A percentile compares a stretch with the other conserved stretches of the same genome.
phyloP scores from a whole-genome alignment of 495 filamentous ascomycete genomes.

The Trichocladium antarcticum region DNA sequence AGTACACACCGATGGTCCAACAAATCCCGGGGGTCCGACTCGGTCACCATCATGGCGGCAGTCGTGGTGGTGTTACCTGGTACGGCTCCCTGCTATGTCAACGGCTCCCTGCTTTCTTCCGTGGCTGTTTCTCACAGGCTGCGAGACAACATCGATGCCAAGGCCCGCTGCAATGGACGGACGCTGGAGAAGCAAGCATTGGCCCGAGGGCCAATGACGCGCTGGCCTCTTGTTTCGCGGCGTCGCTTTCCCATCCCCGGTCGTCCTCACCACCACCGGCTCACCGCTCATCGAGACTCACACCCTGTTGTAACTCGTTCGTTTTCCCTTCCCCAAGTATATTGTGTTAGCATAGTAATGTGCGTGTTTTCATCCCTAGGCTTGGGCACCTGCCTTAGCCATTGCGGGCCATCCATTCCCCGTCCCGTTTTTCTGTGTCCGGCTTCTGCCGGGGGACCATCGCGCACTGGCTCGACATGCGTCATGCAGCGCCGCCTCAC shows the following conservation, averaged over 20 bases:
- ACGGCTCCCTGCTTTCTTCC: conserved; percentile 1
- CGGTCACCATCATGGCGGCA: neutral
- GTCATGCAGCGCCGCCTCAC: conserved; percentile 5
- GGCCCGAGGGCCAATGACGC: no score
- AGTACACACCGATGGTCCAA: neutral
- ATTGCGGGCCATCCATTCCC: neutral
- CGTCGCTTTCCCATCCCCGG: neutral
- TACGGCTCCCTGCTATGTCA: neutral
- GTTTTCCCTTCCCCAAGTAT: neutral
- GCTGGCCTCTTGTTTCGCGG: neutral
- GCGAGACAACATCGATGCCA: neutral
- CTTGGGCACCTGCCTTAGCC: no score
- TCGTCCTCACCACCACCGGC: neutral
- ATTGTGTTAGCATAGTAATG: no score
- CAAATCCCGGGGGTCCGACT: neutral
- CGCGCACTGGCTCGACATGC: neutral
- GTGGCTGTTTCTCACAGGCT: neutral
- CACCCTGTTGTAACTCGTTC: neutral
- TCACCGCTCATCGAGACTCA: neutral
- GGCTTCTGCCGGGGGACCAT: neutral
- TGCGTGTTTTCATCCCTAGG: no score
- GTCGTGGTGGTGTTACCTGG: neutral
- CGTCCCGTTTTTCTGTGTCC: neutral
- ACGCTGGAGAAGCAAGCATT: neutral
- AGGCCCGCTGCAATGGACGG: neutral